Conservation (phyloP, 2,329 filamentous ascomycete genomes). For the Aspergillus udagawae region DNA sequence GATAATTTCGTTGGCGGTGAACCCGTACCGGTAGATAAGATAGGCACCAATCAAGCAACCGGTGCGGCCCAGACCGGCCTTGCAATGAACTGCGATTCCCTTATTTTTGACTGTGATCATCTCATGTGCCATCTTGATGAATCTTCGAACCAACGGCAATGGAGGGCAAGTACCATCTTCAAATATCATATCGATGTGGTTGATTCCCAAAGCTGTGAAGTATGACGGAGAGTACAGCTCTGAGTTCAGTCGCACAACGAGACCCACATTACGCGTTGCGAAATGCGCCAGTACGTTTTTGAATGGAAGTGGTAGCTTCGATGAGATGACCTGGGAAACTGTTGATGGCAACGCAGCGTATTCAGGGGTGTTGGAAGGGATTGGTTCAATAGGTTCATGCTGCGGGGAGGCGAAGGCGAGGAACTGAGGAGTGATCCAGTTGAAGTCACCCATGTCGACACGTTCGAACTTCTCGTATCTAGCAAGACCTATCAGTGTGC, state of each 20-base stretch:
- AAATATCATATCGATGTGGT: conserved; percentile 98
- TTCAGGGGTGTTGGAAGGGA: conserved; percentile 67
- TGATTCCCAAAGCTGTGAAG: conserved; percentile 91
- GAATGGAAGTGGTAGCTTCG: conserved; percentile 76
- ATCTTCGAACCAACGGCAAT: conserved; percentile 82
- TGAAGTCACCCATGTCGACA: conserved; percentile 98
- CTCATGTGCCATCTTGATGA: conserved; percentile 90
- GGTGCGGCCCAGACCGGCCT: conserved; percentile 90
- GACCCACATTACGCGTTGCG: conserved; percentile 76
- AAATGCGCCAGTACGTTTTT: conserved; percentile 95
- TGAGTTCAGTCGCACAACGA: conserved; percentile 93
- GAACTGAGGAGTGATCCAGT: conserved; percentile 96
- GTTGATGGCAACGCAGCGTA: conserved; percentile 73
- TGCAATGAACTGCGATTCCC: conserved; percentile 96
- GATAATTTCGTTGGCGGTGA: conserved; percentile 95
- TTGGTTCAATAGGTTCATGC: conserved; percentile 68
- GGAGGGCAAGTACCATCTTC: conserved; percentile 96
- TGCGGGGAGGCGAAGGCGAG: conserved; percentile 95
- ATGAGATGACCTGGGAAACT: conserved; percentile 66
- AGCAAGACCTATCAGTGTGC: conserved; percentile 11
- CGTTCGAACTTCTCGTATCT: conserved; percentile 90
- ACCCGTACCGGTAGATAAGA: conserved; percentile 93
- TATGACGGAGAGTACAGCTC: conserved; percentile 95
- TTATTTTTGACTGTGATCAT: conserved; percentile 89
- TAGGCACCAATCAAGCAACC: conserved; percentile 97